These are phyloP conservation scores for Rhizopogon sp. DNA, from an alignment of 768 basidiomycete genomes.

Conservation along the genomic window DNA sequence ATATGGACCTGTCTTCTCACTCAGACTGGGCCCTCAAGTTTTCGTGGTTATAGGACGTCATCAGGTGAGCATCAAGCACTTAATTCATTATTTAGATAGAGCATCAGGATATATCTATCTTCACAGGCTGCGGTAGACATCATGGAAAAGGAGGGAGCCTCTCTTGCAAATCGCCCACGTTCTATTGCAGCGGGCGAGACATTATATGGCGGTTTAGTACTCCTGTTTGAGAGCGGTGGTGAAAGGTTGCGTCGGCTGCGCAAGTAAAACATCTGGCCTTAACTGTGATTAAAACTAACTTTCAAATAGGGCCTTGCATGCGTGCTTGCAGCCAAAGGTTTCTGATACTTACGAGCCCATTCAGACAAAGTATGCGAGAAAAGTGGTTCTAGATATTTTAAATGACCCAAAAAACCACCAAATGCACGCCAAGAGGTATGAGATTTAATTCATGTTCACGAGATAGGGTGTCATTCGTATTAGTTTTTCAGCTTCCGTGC, in stretches of 20 bases:
- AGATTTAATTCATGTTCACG: background rate
- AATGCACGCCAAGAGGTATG: conserved; percentile 28
- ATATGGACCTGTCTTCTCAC: conserved; percentile 56
- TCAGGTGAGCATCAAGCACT: background rate
- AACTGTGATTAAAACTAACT: background rate
- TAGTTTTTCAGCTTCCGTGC: conserved; percentile 35
- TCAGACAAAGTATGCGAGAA: conserved; percentile 28
- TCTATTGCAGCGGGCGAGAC: conserved; percentile 29
- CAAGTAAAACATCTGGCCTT: background rate
- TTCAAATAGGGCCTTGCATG: conserved; percentile 26
- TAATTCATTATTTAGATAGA: background rate
- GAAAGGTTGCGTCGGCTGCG: conserved; percentile 24
- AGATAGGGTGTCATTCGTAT: background rate
- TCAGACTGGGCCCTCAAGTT: conserved; percentile 37
- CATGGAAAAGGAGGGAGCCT: conserved; percentile 33
- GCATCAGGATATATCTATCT: background rate
- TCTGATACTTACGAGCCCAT: conserved; percentile 28
- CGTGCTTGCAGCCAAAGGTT: conserved; percentile 27
- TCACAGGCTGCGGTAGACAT: conserved; percentile 38
- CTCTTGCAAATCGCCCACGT: conserved; percentile 31
- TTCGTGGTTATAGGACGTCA: conserved; percentile 21
- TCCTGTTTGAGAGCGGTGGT: conserved; percentile 20
- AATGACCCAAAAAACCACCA: conserved; percentile 27
- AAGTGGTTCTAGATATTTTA: conserved; percentile 30
- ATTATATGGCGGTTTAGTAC: conserved; percentile 29